Percentiles rank a stretch among this genome's conserved stretches.
These are phyloP conservation scores for Cutaneotrichosporon mucoides DNA, from an alignment of 1,284 basidiomycete species.

Conservation along the genomic window DNA sequence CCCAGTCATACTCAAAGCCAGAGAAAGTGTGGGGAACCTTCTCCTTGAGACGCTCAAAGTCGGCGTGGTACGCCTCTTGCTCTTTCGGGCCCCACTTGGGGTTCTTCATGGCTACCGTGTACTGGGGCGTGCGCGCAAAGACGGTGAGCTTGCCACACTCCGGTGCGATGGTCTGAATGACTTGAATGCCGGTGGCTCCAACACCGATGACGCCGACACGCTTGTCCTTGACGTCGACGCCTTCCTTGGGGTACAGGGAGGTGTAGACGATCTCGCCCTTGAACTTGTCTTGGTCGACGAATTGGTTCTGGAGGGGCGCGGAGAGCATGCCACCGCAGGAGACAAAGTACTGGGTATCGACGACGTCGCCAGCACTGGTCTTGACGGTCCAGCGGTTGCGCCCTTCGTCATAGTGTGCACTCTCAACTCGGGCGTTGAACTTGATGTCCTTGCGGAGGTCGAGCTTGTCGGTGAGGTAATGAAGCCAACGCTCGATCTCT, in stretches of 20 bases:
- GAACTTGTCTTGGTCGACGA: slow-evolving; percentile 10
- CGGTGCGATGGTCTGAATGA: slow-evolving; percentile 13
- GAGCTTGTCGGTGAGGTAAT: slow-evolving; percentile 13
- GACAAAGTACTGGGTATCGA: slow-evolving; percentile 15
- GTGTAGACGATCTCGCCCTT: slow-evolving; percentile 16
- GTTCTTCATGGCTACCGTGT: slow-evolving; percentile 16
- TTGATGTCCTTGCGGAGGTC: slow-evolving; percentile 17
- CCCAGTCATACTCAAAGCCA: slow-evolving; percentile 13
- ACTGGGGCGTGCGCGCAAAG: slow-evolving; percentile 18
- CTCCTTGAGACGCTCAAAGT: slow-evolving; percentile 1
- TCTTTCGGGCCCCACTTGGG: slow-evolving; percentile 5
- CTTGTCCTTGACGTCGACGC: slow-evolving; percentile 11
- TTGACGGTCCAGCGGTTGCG: slow-evolving; percentile 9
- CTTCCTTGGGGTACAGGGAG: slow-evolving; percentile 9
- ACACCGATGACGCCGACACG: slow-evolving; percentile 8
- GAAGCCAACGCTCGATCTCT: slow-evolving; percentile 16
- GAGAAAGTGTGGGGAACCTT: slow-evolving; percentile 5
- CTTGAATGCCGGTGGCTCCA: slow-evolving; percentile 15
- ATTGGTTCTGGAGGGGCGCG: slow-evolving; percentile 8
- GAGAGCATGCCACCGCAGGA: slow-evolving; percentile 15
- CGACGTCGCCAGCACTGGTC: slow-evolving; percentile 11
- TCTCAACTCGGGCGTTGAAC: slow-evolving; percentile 11
- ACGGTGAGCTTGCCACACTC: slow-evolving; percentile 10
- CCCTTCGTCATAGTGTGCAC: slow-evolving; percentile 8
- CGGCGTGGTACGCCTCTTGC: slow-evolving; percentile 5